phyloP scores from a whole-genome alignment of 2,329 filamentous ascomycete genomes.

The Ophiostoma ulmi region DNA sequence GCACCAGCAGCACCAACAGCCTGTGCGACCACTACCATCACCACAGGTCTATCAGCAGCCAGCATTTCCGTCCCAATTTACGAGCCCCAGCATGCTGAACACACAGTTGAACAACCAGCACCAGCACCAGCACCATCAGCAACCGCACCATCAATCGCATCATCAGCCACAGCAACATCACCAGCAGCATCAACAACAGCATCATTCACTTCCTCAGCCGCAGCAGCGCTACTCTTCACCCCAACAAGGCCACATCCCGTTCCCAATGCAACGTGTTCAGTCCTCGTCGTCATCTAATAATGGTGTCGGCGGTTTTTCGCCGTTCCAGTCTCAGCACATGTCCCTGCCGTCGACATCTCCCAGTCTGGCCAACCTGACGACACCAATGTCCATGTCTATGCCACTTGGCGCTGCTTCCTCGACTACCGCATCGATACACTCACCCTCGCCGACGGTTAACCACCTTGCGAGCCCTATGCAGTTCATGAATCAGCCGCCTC shows the following conservation, averaged over 20 bases:
- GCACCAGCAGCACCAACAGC: neutral
- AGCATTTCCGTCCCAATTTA: constrained; percentile 19
- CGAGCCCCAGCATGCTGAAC: constrained; percentile 20
- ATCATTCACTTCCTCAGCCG: neutral
- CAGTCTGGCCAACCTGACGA: constrained; percentile 18
- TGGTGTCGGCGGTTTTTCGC: constrained; percentile 14
- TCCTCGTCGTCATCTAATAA: constrained; percentile 18
- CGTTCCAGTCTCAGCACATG: constrained; percentile 20
- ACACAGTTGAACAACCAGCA: constrained; percentile 18
- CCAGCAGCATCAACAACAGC: constrained; percentile 16
- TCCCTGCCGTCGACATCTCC: constrained; percentile 11
- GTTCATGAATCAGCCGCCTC: constrained; percentile 21
- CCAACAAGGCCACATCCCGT: constrained; percentile 23
- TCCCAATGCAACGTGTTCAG: constrained; percentile 19
- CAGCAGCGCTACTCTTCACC: constrained; percentile 19
- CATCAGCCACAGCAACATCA: constrained; percentile 17
- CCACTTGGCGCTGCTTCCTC: constrained; percentile 1
- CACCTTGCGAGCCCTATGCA: constrained; percentile 24
- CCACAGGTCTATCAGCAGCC: constrained; percentile 25
- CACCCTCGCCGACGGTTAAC: constrained; percentile 21
- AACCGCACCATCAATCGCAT: constrained; percentile 14
- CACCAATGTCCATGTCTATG: constrained; percentile 20
- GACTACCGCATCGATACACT: constrained; percentile 15
- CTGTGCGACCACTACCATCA: constrained; percentile 22
- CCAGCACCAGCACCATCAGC: constrained; percentile 11